These are phyloP conservation scores for Bjerkandera adusta DNA, from an alignment of 1,284 basidiomycete genomes.

Conservation along the genomic window DNA sequence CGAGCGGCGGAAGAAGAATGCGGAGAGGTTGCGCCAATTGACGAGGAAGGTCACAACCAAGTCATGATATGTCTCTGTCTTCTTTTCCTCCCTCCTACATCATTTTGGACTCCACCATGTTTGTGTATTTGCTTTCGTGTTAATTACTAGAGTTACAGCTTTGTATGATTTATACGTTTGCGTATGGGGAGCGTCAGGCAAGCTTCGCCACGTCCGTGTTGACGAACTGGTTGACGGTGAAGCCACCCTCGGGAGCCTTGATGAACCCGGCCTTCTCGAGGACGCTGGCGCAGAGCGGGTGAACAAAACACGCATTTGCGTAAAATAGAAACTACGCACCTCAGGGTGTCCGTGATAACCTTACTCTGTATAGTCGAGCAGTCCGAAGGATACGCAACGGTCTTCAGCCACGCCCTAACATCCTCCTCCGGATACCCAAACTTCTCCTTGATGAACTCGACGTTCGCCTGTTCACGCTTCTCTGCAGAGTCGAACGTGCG, in stretches of 20 bases:
- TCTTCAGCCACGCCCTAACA: slow-evolving; percentile 79
- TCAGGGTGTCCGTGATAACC: slow-evolving; percentile 69
- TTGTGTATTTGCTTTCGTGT: neutral
- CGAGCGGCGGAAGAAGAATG: slow-evolving; percentile 67
- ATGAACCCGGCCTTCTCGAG: slow-evolving; percentile 78
- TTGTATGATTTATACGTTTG: neutral
- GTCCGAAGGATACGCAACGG: slow-evolving; percentile 72
- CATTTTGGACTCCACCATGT: slow-evolving; percentile 2
- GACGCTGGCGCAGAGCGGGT: slow-evolving; percentile 39
- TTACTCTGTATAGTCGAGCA: slow-evolving; percentile 60
- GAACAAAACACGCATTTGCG: neutral
- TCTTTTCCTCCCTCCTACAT: too few species aligned
- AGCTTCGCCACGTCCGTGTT: slow-evolving; percentile 50
- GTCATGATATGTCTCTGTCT: slow-evolving; percentile 5
- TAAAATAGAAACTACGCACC: slow-evolving; percentile 40
- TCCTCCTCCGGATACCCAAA: slow-evolving; percentile 85
- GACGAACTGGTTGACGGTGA: slow-evolving; percentile 61
- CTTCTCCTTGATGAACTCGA: slow-evolving; percentile 73
- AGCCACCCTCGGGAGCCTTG: slow-evolving; percentile 54
- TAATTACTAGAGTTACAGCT: neutral
- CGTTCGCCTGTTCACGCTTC: slow-evolving; percentile 56
- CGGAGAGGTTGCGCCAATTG: slow-evolving; percentile 57
- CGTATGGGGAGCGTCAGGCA: slow-evolving; percentile 20
- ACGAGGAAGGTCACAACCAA: slow-evolving; percentile 32
- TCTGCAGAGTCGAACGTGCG: slow-evolving; percentile 64